Percentiles rank a stretch among this genome's conserved stretches.
Evolutionary conservation across 768 basidiomycete species (phyloP).

Genomic region (Kwoniella heveanensis): DNA sequence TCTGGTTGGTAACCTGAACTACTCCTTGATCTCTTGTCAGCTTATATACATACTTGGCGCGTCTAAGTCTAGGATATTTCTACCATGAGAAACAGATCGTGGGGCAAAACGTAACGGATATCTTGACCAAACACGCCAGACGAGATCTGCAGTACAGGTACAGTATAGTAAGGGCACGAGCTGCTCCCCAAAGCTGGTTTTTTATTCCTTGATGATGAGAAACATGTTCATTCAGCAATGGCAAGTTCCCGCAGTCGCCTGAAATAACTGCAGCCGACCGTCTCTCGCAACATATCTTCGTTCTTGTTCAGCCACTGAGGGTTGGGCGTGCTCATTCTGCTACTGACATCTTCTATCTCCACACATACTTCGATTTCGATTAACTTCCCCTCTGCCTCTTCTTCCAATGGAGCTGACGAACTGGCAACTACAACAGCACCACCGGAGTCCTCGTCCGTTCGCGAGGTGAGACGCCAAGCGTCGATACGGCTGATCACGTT

Average conservation of each 20-base stretch:
- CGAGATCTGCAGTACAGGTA: no score
- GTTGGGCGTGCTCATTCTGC: slow-evolving; percentile 5
- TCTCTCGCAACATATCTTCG: slow-evolving; percentile 21
- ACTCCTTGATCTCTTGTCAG: no score
- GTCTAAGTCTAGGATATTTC: no score
- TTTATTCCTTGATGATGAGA: no score
- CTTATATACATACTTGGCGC: no score
- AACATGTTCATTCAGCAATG: background rate
- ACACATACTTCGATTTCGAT: background rate
- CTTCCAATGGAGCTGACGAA: background rate
- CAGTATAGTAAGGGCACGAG: no score
- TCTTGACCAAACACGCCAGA: no score
- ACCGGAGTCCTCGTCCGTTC: no score
- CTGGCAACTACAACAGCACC: background rate
- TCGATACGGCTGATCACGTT: background rate
- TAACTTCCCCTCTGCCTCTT: background rate
- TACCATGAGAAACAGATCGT: no score
- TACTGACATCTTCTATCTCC: background rate
- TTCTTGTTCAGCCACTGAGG: slow-evolving; percentile 13
- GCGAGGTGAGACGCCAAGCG: background rate
- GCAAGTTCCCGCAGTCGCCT: slow-evolving; percentile 1
- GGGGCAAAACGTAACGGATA: no score
- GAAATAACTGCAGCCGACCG: slow-evolving; percentile 16
- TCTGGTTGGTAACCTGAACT: no score
- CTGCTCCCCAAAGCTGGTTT: no score